These are phyloP conservation scores for Alopecurus myosuroides DNA, from an alignment of 176 grass and related monocot species.

Conservation along the genomic window DNA sequence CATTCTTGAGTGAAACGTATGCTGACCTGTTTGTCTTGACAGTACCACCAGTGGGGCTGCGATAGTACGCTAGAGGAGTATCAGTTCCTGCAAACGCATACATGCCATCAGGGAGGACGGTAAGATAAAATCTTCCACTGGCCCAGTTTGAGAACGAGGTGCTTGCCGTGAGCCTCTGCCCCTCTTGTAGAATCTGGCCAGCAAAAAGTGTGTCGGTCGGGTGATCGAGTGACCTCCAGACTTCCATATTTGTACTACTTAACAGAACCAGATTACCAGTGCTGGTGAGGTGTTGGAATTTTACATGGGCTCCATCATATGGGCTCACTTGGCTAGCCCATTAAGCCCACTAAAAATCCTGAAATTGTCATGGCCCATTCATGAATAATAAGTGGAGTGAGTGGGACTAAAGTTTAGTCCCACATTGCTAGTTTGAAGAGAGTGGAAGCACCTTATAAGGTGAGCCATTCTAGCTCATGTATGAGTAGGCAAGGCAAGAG, in stretches of 20 bases:
- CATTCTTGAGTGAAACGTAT: slow-evolving; percentile 25
- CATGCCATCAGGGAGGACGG: neutral
- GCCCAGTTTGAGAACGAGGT: neutral
- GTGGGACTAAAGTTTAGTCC: no score
- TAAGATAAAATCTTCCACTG: slow-evolving; percentile 21
- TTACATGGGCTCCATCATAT: no score
- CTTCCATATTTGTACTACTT: neutral
- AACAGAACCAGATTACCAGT: slow-evolving; percentile 39
- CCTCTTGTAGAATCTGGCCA: slow-evolving; percentile 6
- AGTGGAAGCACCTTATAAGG: no score
- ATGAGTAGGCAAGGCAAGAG: no score
- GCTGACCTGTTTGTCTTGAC: neutral
- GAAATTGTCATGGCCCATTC: no score
- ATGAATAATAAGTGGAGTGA: no score
- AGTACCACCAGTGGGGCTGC: neutral
- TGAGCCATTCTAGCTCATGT: no score
- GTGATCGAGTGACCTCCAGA: slow-evolving; percentile 49
- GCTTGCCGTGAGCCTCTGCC: slow-evolving; percentile 19
- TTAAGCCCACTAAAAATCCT: no score
- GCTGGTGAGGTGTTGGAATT: no score
- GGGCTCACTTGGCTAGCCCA: no score
- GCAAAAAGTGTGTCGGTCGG: slow-evolving; percentile 41
- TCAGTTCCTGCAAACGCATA: slow-evolving; percentile 27
- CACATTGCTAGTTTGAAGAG: no score
- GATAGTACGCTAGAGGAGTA: slow-evolving; percentile 27